Evolutionary conservation across 116 monocot species (phyloP).

Genomic region (Phalaenopsis hybrid): DNA sequence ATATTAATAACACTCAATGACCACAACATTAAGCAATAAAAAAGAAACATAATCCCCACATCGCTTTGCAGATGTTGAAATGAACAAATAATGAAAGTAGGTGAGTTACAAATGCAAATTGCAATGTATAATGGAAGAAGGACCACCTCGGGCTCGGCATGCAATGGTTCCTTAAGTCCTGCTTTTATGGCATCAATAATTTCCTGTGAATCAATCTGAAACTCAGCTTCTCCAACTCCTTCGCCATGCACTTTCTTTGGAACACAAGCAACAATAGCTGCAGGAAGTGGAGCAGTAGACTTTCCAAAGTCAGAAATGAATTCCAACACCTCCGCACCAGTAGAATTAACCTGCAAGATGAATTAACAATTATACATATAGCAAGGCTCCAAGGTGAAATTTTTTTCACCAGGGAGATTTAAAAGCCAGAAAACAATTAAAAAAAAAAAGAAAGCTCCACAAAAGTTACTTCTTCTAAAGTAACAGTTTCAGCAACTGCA

Average conservation of each 20-base stretch:
- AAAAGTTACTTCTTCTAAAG: constrained; percentile 80
- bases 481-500: constrained; percentile 86
- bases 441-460: background rate
- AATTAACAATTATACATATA: background rate
- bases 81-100: background rate
- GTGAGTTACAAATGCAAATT: background rate
- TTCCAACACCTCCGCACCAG: constrained; percentile 85
- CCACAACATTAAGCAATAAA: background rate
- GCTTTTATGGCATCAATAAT: constrained; percentile 74
- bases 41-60: background rate
- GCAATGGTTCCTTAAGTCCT: constrained; percentile 81
- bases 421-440: background rate
- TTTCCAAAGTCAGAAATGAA: constrained; percentile 93
- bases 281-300: constrained; percentile 69
- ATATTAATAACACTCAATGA: background rate
- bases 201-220: constrained; percentile 70
- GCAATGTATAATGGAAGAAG: background rate
- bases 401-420: background rate
- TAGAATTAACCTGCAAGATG: constrained; percentile 64
- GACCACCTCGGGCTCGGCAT: constrained; percentile 87
- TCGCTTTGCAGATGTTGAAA: constrained; percentile 1
- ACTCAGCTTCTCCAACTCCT: constrained; percentile 65
- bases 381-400: background rate
- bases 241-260: constrained; percentile 83
- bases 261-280: constrained; percentile 99